Percentiles rank a stretch among this genome's conserved stretches.
phyloP scores from a whole-genome alignment of 371 early-diverging fungal species.

The Mucor irregularis region DNA sequence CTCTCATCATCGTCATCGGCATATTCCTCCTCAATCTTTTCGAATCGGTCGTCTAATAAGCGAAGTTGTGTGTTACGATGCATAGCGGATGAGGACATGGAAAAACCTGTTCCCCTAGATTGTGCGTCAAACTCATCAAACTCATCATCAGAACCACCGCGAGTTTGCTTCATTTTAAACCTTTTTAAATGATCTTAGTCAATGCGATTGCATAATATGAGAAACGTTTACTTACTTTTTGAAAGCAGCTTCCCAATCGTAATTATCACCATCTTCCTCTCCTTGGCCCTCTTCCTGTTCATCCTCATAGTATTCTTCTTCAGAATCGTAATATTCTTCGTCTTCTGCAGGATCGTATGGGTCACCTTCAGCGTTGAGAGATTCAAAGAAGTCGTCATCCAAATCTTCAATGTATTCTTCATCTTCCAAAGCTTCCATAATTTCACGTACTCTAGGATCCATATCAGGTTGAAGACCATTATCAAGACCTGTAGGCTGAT shows the following conservation, averaged over 20 bases:
- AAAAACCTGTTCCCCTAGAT: constrained; percentile 60
- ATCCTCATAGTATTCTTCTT: constrained; percentile 37
- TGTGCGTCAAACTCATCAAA: constrained; percentile 49
- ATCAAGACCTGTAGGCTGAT: constrained; percentile 43
- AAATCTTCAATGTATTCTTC: constrained; percentile 79
- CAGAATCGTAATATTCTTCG: constrained; percentile 25
- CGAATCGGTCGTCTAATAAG: constrained; percentile 91
- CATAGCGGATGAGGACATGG: constrained; percentile 92
- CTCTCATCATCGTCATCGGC: constrained; percentile 70
- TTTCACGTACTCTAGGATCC: constrained; percentile 82
- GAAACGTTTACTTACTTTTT: constrained; percentile 53
- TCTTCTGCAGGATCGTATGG: constrained; percentile 45
- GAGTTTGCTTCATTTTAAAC: constrained; percentile 47
- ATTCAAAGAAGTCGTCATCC: constrained; percentile 70
- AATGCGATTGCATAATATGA: neutral
- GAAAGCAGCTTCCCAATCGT: constrained; percentile 71
- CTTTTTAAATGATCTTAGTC: constrained; percentile 7
- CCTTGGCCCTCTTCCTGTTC: constrained; percentile 39
- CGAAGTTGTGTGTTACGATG: constrained; percentile 87
- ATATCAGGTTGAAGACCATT: constrained; percentile 76
- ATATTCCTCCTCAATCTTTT: constrained; percentile 79
- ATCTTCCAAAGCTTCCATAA: constrained; percentile 89
- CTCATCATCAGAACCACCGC: constrained; percentile 35
- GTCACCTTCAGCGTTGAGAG: constrained; percentile 55
- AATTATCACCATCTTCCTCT: constrained; percentile 37